These are phyloP conservation scores for Xylaria sp. DNA, from an alignment of 2,329 filamentous ascomycete genomes.

Conservation along the genomic window DNA sequence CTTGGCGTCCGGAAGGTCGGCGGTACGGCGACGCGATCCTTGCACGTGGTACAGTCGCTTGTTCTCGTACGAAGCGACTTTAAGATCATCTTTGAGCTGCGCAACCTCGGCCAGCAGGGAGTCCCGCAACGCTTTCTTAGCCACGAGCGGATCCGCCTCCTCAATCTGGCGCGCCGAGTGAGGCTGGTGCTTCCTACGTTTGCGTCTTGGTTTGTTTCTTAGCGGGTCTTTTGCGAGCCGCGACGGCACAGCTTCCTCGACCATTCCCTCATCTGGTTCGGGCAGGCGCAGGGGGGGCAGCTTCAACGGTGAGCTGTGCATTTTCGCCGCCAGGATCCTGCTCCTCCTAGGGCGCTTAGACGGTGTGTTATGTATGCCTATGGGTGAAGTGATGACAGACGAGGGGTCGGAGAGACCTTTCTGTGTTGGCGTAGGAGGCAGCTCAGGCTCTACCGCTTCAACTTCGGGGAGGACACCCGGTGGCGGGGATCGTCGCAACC, in stretches of 20 bases:
- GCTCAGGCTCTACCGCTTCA: constrained; percentile 62
- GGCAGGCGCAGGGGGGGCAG: constrained; percentile 45
- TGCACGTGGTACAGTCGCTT: constrained; percentile 55
- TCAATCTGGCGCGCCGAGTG: constrained; percentile 51
- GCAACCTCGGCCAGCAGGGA: constrained; percentile 61
- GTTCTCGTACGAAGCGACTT: constrained; percentile 62
- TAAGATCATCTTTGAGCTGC: constrained; percentile 63
- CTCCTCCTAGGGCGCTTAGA: constrained; percentile 55
- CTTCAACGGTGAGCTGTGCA: constrained; percentile 58
- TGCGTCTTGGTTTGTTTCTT: constrained; percentile 24
- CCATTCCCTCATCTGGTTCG: constrained; percentile 14
- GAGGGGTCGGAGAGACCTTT: constrained; percentile 54
- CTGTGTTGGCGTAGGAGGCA: constrained; percentile 63
- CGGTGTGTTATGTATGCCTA: constrained; percentile 65
- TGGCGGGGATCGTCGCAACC: constrained; percentile 46
- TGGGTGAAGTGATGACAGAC: constrained; percentile 59
- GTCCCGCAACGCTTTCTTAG: constrained; percentile 59
- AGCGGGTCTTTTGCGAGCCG: constrained; percentile 16
- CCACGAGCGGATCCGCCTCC: constrained; percentile 49
- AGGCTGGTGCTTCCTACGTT: constrained; percentile 31
- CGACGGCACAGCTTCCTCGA: constrained; percentile 5
- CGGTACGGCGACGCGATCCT: constrained; percentile 37
- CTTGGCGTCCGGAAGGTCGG: constrained; percentile 36
- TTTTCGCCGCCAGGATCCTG: constrained; percentile 45
- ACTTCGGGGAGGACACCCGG: constrained; percentile 41